A percentile compares a stretch with the other conserved stretches of the same genome.
Evolutionary conservation across 2,329 filamentous ascomycete species (phyloP).

Genomic region (Aspergillus unguis): DNA sequence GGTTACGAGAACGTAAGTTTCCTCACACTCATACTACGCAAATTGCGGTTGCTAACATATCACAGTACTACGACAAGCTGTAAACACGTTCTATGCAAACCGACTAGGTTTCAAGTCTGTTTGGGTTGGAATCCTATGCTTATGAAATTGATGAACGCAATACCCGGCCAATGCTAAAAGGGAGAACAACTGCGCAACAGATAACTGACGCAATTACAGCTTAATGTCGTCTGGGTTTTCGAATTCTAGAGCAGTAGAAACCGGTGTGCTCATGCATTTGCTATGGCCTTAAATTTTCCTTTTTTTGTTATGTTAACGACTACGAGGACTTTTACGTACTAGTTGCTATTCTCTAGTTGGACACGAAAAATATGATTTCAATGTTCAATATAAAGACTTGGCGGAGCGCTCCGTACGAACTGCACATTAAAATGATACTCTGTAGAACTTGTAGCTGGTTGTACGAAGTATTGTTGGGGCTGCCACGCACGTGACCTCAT

Average conservation of each 20-base stretch:
- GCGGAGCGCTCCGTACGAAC: not conserved
- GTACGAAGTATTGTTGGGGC: too few species aligned
- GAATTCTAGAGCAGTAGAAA: slow-evolving; percentile 32
- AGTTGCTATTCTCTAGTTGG: slow-evolving; percentile 27
- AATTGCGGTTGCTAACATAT: slow-evolving; percentile 22
- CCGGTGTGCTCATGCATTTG: slow-evolving; percentile 27
- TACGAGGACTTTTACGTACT: slow-evolving; percentile 27
- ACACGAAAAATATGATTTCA: slow-evolving; percentile 29
- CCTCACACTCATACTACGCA: not conserved
- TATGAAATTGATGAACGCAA: slow-evolving; percentile 45
- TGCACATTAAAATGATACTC: too few species aligned
- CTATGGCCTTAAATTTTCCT: slow-evolving; percentile 22
- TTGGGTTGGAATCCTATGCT: slow-evolving; percentile 36
- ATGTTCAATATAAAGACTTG: slow-evolving; percentile 10
- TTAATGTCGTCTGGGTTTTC: slow-evolving; percentile 32
- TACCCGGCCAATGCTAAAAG: slow-evolving; percentile 30
- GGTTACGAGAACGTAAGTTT: slow-evolving; percentile 89
- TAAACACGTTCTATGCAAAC: slow-evolving; percentile 55
- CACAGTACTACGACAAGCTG: slow-evolving; percentile 98
- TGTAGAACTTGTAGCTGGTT: not conserved
- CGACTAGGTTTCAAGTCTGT: slow-evolving; percentile 42
- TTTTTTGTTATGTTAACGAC: slow-evolving; percentile 29
- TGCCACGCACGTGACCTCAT: slow-evolving; percentile 9
- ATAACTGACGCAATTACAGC: slow-evolving; percentile 25
- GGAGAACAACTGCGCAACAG: slow-evolving; percentile 22